Evolutionary conservation across 2,329 filamentous ascomycete species (phyloP), one percentile per base, ranked within the genome.

Genomic region (Xylaria sp.): DNA sequence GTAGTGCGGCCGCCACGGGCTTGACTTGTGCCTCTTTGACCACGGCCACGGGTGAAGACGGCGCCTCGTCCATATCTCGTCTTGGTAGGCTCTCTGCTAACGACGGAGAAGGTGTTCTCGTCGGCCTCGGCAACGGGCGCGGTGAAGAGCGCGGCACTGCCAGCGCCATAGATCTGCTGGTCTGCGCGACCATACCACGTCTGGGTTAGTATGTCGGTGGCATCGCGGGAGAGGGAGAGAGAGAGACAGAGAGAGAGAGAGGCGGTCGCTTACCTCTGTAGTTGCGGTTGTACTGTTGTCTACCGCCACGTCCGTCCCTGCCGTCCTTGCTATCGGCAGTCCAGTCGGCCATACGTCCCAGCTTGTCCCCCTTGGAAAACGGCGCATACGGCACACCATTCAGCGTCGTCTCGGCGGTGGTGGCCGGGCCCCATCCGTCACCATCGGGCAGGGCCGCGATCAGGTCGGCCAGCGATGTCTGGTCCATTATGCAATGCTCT

Each of bases 311-410:
- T 58, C 86, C 84, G 75, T 90, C 88, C 77, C 94, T 86, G 69
- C 87, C 84, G 74, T 96, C 93, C 83, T 97, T 97, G 80, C 92
- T 90, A 79, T 97, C 96, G 56, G 90, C 79, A 20, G 94, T 97
- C 96, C 96, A 99, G 86, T 99, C 96, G 69, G 96, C 96, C 94
- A 99, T 98, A 81, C 96, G 94, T 78, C 96, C 96, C 68, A 99
- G 87, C 87, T 97, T 98, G 86, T 99, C 96, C 80, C 93, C 94
- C 84, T 99, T 99, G 74, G 94, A 97, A 86, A 96, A 99, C 69
- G 96, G 96, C 76, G 96, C 96, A 81, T 97, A 99, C 45, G 96
- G 96, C 58, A 98, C 93, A 79, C 96, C 96, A 80, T 97, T 91
- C 77, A 98, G 88, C 70, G 93, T 97, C 72, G 93, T 97, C 80